Conservation (phyloP, 768 basidiomycete species). For the Coprinellus micaceus region DNA sequence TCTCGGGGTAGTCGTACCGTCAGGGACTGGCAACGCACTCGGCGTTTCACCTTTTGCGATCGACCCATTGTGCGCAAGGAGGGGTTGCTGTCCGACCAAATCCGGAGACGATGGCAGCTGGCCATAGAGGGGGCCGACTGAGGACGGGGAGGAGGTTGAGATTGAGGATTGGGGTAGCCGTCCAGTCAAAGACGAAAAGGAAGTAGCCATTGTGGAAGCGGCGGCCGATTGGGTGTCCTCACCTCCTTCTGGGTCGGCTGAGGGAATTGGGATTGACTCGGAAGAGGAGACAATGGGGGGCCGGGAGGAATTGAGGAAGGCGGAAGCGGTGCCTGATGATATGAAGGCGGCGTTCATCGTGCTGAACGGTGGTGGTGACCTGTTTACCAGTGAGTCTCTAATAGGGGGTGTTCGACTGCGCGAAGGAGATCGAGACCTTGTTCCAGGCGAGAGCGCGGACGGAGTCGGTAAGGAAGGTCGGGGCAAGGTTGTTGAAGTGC, state of each 20-base stretch:
- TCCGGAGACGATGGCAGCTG: too few species aligned
- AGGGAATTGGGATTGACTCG: neutral
- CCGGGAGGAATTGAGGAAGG: conserved; percentile 26
- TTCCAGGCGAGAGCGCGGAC: conserved; percentile 15
- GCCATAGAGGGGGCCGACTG: too few species aligned
- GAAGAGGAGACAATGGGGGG: conserved; percentile 5
- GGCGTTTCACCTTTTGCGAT: too few species aligned
- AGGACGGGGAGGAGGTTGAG: too few species aligned
- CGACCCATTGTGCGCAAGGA: too few species aligned
- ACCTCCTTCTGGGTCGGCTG: neutral
- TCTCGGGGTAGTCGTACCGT: too few species aligned
- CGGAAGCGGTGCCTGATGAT: conserved; percentile 44
- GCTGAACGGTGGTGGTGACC: conserved; percentile 37
- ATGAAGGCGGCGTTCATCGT: conserved; percentile 44
- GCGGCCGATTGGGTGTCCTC: neutral
- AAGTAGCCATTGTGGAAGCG: neutral
- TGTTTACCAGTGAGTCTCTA: conserved; percentile 31
- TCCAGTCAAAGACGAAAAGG: neutral
- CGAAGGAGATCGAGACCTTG: conserved; percentile 30
- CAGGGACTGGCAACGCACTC: too few species aligned
- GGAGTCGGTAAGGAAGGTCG: conserved; percentile 20
- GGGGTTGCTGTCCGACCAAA: too few species aligned
- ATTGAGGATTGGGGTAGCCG: neutral
- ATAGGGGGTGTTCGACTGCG: conserved; percentile 36
- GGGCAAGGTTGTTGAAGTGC: conserved; percentile 27